Evolutionary conservation across 2,329 filamentous ascomycete genomes (phyloP).

Genomic region (Apiospora phragmitis): DNA sequence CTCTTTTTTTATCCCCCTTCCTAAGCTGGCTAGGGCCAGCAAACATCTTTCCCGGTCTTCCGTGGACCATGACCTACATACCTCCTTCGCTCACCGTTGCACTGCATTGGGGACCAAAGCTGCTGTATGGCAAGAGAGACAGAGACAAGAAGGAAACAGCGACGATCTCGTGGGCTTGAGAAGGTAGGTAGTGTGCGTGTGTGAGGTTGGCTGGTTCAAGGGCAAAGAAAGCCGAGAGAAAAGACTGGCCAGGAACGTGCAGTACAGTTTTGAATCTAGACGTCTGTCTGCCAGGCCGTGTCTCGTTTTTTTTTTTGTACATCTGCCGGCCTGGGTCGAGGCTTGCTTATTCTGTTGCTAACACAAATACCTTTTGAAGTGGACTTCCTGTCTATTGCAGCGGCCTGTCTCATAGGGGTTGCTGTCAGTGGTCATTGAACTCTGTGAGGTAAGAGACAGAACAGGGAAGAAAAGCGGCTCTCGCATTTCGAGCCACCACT

Average conservation of each 20-base stretch:
- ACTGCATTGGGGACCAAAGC: background rate
- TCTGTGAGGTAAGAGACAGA: background rate
- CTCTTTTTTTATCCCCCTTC: background rate
- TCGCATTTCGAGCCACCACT: background rate
- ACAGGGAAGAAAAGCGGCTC: background rate
- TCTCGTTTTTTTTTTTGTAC: background rate
- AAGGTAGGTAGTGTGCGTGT: background rate
- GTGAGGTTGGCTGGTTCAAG: background rate
- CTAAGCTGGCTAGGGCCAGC: background rate
- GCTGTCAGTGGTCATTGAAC: background rate
- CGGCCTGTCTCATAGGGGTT: background rate
- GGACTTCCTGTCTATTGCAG: background rate
- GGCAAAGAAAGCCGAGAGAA: background rate
- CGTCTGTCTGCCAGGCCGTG: background rate
- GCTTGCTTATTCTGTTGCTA: background rate
- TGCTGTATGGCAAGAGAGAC: background rate
- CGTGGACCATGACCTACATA: background rate
- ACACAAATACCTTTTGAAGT: background rate
- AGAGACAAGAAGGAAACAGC: background rate
- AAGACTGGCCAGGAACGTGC: background rate
- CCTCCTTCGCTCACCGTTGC: constrained; percentile 3
- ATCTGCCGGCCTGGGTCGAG: background rate
- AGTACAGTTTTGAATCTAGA: background rate
- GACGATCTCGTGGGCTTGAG: background rate
- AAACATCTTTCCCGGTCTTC: background rate